Evolutionary conservation across 2,329 filamentous ascomycete genomes (phyloP).

Genomic region (Xylariaceae sp.): DNA sequence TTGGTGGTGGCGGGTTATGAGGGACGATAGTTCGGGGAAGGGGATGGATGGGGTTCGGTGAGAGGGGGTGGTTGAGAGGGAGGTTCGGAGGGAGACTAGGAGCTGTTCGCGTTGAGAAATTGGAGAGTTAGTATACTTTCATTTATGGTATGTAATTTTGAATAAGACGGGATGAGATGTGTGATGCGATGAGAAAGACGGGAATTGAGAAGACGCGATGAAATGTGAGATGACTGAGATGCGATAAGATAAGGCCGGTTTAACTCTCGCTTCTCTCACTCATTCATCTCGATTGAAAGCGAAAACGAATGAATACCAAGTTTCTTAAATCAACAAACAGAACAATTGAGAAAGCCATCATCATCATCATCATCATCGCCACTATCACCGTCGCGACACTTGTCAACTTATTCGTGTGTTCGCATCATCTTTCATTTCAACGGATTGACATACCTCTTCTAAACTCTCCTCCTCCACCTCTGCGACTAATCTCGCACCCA

Average conservation of each 20-base stretch:
- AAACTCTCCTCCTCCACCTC: conserved; percentile 54
- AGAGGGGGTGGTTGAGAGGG: conserved; percentile 8
- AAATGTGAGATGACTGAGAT: background rate
- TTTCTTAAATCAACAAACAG: background rate
- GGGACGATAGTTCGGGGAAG: conserved; percentile 42
- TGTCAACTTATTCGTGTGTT: background rate
- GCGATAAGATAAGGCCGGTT: conserved; percentile 25
- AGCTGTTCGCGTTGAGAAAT: conserved; percentile 17
- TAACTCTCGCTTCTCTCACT: background rate
- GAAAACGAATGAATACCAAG: no score
- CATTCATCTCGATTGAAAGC: conserved; percentile 1
- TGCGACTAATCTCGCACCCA: conserved; percentile 45
- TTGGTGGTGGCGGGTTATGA: conserved; percentile 43
- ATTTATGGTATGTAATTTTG: background rate
- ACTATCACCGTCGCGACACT: background rate
- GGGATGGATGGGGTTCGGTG: conserved; percentile 27
- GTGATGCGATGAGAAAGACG: conserved; percentile 3
- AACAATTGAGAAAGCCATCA: background rate
- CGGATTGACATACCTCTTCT: conserved; percentile 46
- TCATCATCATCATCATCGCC: background rate
- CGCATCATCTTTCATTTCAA: background rate
- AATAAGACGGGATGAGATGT: conserved; percentile 9
- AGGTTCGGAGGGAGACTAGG: conserved; percentile 19
- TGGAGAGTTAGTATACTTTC: background rate
- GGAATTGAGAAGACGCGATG: conserved; percentile 10